These are phyloP conservation scores for Saturnispora serradocipensis DNA, from an alignment of 805 yeast species.

Conservation along the genomic window DNA sequence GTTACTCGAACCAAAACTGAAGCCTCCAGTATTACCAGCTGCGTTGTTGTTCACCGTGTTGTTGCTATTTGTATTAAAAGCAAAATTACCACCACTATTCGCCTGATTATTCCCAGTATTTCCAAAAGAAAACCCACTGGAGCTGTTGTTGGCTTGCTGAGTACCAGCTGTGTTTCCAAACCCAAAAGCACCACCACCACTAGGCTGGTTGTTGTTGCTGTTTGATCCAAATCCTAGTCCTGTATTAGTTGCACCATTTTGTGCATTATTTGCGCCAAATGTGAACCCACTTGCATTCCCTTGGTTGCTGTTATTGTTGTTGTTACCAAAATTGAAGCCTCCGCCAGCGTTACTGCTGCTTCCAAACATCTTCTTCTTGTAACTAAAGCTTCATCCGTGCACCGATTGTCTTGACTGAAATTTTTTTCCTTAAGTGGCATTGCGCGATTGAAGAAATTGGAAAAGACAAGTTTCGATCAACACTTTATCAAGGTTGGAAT, in stretches of 20 bases:
- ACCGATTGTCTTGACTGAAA: neutral
- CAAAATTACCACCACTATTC: conserved; percentile 11
- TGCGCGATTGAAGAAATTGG: neutral
- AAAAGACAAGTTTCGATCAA: neutral
- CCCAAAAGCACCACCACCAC: conserved; percentile 22
- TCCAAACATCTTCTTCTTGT: neutral
- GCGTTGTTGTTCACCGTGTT: neutral
- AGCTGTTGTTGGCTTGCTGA: neutral
- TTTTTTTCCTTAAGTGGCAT: neutral
- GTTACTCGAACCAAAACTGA: conserved; percentile 14
- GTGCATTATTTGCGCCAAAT: neutral
- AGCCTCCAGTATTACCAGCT: conserved; percentile 13
- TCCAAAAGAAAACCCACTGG: conserved; percentile 19
- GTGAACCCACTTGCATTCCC: neutral
- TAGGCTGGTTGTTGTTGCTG: neutral
- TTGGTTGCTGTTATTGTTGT: neutral
- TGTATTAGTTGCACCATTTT: neutral
- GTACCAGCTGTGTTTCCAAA: conserved; percentile 9
- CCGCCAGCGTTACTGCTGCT: neutral
- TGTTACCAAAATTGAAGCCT: conserved; percentile 13
- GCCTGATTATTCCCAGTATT: conserved; percentile 11
- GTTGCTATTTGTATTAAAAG: conserved; percentile 17
- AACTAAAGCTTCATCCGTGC: neutral
- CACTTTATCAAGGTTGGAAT: neutral
- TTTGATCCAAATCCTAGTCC: neutral